Evolutionary conservation across 2,329 filamentous ascomycete genomes (phyloP).

Genomic region (Cladosporium sp.): DNA sequence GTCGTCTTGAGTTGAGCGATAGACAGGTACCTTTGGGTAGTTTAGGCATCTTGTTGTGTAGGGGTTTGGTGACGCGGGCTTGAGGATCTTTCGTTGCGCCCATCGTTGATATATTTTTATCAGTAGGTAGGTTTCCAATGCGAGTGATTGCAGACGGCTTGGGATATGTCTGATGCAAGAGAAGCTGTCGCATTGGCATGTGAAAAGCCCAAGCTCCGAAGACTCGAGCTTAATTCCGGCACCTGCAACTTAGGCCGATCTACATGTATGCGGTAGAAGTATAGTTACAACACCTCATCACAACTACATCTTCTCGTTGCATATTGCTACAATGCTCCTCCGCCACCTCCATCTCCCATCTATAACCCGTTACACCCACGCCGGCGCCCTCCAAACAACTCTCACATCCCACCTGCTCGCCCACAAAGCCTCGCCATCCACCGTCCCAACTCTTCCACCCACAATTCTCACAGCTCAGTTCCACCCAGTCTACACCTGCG

Average conservation of each 20-base stretch:
- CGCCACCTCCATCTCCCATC: slow-evolving; percentile 58
- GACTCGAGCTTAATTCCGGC: slow-evolving; percentile 2
- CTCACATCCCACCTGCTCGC: slow-evolving; percentile 56
- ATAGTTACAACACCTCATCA: neutral
- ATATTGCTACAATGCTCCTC: slow-evolving; percentile 44
- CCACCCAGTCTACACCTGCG: slow-evolving; percentile 80
- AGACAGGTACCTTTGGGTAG: slow-evolving; percentile 21
- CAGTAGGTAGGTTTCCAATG: too few species aligned
- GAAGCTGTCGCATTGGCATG: slow-evolving; percentile 2
- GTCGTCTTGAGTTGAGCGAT: neutral
- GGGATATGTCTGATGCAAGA: neutral
- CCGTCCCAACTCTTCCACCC: slow-evolving; percentile 43
- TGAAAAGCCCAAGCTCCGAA: slow-evolving; percentile 11
- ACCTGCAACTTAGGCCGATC: neutral
- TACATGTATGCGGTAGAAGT: neutral
- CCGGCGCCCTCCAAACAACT: slow-evolving; percentile 53
- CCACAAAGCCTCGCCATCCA: slow-evolving; percentile 50
- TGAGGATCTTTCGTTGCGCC: neutral
- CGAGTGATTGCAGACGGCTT: neutral
- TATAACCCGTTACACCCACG: slow-evolving; percentile 52
- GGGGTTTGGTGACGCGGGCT: neutral
- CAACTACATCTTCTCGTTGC: neutral
- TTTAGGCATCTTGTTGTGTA: slow-evolving; percentile 18
- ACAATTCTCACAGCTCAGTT: slow-evolving; percentile 79
- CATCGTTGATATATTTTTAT: neutral